Evolutionary conservation across 2,329 filamentous ascomycete genomes (phyloP).

Genomic region (Corinectria fuckeliana): DNA sequence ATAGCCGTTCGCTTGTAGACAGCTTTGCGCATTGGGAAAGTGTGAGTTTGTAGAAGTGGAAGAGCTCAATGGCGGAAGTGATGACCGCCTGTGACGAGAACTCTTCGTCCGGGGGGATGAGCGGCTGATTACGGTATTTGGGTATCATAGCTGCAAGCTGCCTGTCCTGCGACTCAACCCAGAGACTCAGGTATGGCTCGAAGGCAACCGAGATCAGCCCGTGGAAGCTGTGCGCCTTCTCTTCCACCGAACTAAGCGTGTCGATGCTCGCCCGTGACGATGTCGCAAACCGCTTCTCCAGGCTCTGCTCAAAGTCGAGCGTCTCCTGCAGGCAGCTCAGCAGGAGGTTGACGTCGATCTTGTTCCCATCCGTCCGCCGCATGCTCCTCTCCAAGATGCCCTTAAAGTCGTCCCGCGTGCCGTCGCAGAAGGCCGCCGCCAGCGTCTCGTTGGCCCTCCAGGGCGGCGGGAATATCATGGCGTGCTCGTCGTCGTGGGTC

Average conservation of each 20-base stretch:
- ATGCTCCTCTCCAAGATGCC: constrained; percentile 89
- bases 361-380: constrained; percentile 76
- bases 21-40: constrained; percentile 95
- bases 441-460: constrained; percentile 93
- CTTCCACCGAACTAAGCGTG: constrained; percentile 81
- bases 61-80: constrained; percentile 91
- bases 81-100: constrained; percentile 91
- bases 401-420: constrained; percentile 94
- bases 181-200: constrained; percentile 94
- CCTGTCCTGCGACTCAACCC: constrained; percentile 96
- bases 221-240: constrained; percentile 78
- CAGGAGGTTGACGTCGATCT: constrained; percentile 87
- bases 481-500: constrained; percentile 93
- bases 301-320: constrained; percentile 91
- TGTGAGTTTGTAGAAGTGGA: constrained; percentile 94
- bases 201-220: constrained; percentile 96
- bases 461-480: constrained; percentile 80
- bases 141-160: constrained; percentile 85
- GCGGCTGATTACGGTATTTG: constrained; percentile 82
- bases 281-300: constrained; percentile 83
- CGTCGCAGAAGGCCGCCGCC: constrained; percentile 92
- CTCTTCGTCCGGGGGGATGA: constrained; percentile 85
- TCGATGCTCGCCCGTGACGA: constrained; percentile 84
- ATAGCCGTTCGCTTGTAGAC: constrained; percentile 84
- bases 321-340: constrained; percentile 93